These are phyloP conservation scores for Diaporthe sp. DNA, from an alignment of 2,329 filamentous ascomycete genomes.

Conservation along the genomic window DNA sequence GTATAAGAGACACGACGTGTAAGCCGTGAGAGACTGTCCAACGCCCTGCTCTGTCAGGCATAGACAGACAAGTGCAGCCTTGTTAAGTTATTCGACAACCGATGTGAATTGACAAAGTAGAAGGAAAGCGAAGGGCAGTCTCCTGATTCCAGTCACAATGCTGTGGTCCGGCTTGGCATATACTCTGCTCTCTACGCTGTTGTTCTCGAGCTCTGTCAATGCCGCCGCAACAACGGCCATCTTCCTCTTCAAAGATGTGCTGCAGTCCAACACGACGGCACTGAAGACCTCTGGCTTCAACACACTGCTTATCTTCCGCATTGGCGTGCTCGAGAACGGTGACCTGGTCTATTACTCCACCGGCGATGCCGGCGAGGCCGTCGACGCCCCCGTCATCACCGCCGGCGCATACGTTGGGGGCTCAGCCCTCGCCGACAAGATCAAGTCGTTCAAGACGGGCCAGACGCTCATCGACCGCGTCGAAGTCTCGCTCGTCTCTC, in stretches of 20 bases:
- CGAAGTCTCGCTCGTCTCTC: constrained; percentile 50
- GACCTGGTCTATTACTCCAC: constrained; percentile 42
- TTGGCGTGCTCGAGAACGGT: constrained; percentile 39
- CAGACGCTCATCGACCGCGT: constrained; percentile 52
- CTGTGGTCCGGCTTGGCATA: not conserved
- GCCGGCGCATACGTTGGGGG: constrained; percentile 38
- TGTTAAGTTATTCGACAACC: not conserved
- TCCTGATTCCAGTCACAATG: not conserved
- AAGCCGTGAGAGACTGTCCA: not conserved
- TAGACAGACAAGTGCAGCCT: not conserved
- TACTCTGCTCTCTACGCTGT: not conserved
- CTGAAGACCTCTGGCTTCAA: constrained; percentile 40
- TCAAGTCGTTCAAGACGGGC: constrained; percentile 55
- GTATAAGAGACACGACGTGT: not conserved
- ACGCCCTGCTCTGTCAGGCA: not conserved
- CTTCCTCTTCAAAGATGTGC: constrained; percentile 33
- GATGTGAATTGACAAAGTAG: not conserved
- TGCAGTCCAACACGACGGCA: constrained; percentile 39
- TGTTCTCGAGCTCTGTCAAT: not conserved
- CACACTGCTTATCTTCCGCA: constrained; percentile 40
- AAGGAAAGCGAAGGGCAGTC: not conserved
- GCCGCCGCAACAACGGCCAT: constrained; percentile 12
- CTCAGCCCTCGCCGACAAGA: constrained; percentile 57
- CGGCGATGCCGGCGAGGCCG: constrained; percentile 36
- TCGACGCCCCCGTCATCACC: constrained; percentile 31